Base-by-base conservation (phyloP, 2,329 filamentous ascomycete species). In the Aureobasidium melanogenum region DNA sequence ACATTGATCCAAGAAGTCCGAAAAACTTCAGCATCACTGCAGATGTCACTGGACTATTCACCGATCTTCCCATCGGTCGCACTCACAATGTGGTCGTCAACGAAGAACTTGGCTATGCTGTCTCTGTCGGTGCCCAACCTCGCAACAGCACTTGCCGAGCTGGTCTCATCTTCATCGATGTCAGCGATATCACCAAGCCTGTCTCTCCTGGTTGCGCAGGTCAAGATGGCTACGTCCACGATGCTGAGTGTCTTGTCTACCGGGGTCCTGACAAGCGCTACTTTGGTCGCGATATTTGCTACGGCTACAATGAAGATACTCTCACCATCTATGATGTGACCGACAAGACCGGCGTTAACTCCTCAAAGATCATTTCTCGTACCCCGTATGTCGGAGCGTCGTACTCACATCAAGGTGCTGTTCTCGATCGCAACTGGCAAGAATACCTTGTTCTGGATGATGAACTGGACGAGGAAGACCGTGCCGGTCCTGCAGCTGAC, bases 321-420 rank as follows among this genome's bases (percentile, higher is more conserved):
- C 65, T 79, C 55, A 78, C 76, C 48, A 76, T 77, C 64, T 79
- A 76, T 70, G 77, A 80, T 44, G 77, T 79, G 3, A 77, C 75
- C 38, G 70, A 79, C 71, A 78, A 79, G 69, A 59, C 66, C 39
- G 64, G 66, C 15, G 60, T 63, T 28, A 74, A 68, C 38, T 5
- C 52, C 3, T 56, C 52, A 2, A 19, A 14, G 8, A 73, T 80
- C 65, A 79, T 82, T 68, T 80, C 78, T 52, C 71, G 73, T 55
- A 81, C 77, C 0, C 73, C 74, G 1, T 82, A 82, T 67, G 72
- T 74, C 26, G 79, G 80, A 32, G 75, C 75, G 12, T 65, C 72
- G 30, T 83, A 82, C 68, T 80, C 79, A 2, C 81, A 83, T 64
- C 80, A 82, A 68, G 81, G 81, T 10, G 81, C 79, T 77, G 70